These are phyloP conservation scores for Fusarium sp. DNA, from an alignment of 2,329 filamentous ascomycete genomes.

Conservation along the genomic window DNA sequence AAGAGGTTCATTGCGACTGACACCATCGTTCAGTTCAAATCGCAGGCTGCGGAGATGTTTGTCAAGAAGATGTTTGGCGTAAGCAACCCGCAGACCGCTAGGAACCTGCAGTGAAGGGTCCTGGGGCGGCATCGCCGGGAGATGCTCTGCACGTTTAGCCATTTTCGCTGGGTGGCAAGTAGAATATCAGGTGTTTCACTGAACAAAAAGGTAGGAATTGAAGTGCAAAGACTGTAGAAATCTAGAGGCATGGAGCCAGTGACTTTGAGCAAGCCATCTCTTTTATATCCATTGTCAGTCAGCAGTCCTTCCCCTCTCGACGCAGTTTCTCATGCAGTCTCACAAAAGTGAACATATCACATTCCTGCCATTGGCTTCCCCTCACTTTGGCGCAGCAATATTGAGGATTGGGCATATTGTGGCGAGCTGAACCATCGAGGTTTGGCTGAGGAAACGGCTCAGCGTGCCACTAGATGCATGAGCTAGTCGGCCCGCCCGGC, in stretches of 20 bases:
- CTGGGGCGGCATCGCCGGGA: background rate
- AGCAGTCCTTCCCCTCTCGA: background rate
- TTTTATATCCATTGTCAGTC: background rate
- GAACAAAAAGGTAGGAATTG: accelerated
- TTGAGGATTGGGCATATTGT: background rate
- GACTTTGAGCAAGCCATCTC: accelerated
- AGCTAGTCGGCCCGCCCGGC: background rate
- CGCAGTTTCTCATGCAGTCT: background rate
- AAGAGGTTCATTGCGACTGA: background rate
- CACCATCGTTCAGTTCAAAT: background rate
- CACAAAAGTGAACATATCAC: background rate
- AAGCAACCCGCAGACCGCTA: background rate
- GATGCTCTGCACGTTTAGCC: conserved; percentile 4
- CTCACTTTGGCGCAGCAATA: background rate
- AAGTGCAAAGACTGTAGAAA: accelerated
- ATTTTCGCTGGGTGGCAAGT: background rate
- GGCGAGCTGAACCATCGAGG: background rate
- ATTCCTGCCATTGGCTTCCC: background rate
- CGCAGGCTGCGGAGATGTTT: background rate
- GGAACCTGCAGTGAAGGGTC: background rate
- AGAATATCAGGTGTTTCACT: accelerated
- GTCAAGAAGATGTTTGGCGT: background rate
- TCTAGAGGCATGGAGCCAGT: accelerated
- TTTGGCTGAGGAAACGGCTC: background rate
- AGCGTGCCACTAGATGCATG: background rate